A percentile compares a stretch with the other conserved stretches of the same genome.
Conservation (phyloP, 352 stramenopile species). For the Globisporangium parvum region DNA sequence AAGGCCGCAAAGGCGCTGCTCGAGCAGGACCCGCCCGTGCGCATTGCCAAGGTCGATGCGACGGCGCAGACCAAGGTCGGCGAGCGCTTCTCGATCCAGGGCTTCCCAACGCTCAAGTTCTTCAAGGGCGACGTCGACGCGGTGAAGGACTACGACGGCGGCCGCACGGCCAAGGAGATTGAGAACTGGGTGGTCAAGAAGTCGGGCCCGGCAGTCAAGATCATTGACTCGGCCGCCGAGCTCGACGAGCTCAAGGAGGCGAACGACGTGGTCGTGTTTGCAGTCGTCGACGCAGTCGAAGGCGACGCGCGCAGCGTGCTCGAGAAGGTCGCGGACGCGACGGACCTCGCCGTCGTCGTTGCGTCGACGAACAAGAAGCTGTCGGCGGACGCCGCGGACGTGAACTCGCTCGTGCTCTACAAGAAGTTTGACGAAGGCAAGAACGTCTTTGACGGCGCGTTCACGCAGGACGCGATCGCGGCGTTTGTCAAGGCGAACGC, state of each 20-base stretch:
- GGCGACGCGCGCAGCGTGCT: slow-evolving; percentile 62
- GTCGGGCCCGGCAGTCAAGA: slow-evolving; percentile 83
- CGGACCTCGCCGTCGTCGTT: slow-evolving; percentile 75
- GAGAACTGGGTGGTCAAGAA: slow-evolving; percentile 90
- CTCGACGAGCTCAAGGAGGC: slow-evolving; percentile 70
- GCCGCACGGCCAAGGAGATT: slow-evolving; percentile 83
- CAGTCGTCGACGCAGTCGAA: slow-evolving; percentile 73
- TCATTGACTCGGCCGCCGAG: slow-evolving; percentile 66
- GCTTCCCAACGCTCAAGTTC: slow-evolving; percentile 92
- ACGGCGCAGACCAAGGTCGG: slow-evolving; percentile 77
- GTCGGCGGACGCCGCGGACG: slow-evolving; percentile 42
- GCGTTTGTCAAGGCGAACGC: slow-evolving; percentile 77
- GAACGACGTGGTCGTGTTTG: slow-evolving; percentile 85
- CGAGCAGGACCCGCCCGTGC: slow-evolving; percentile 65
- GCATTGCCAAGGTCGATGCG: slow-evolving; percentile 87
- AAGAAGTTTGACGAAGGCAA: slow-evolving; percentile 88
- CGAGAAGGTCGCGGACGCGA: slow-evolving; percentile 65
- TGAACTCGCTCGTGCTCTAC: slow-evolving; percentile 71
- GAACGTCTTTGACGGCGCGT: slow-evolving; percentile 68
- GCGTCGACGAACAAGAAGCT: slow-evolving; percentile 65
- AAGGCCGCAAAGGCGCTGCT: slow-evolving; percentile 80
- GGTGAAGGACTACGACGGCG: slow-evolving; percentile 86
- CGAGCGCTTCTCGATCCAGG: slow-evolving; percentile 75
- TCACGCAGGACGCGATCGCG: slow-evolving; percentile 51
- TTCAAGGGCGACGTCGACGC: slow-evolving; percentile 83